A percentile compares a stretch with the other conserved stretches of the same genome.
phyloP scores from a whole-genome alignment of 805 yeast species.

The Metschnikowia sp. region DNA sequence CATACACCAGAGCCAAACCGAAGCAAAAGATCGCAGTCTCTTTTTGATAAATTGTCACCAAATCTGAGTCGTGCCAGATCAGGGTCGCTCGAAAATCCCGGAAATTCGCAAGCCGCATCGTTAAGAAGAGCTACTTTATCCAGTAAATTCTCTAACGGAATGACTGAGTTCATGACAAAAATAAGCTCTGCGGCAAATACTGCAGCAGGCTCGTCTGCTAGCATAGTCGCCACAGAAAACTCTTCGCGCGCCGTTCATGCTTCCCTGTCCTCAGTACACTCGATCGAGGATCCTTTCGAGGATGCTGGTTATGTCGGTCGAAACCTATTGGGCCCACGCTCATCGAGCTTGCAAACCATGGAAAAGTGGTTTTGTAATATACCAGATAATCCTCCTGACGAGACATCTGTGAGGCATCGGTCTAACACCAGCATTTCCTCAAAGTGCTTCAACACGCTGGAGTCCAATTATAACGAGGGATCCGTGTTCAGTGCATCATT shows the following conservation, averaged over 20 bases:
- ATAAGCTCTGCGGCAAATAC: constrained; percentile 24
- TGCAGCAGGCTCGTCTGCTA: constrained; percentile 2
- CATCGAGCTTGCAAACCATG: constrained; percentile 40
- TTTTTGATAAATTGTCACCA: constrained; percentile 34
- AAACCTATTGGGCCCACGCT: constrained; percentile 29
- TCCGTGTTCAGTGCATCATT: constrained; percentile 21
- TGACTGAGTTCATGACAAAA: constrained; percentile 41
- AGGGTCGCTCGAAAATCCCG: constrained; percentile 28
- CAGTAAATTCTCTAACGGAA: constrained; percentile 38
- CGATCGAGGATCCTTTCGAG: constrained; percentile 26
- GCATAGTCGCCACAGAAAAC: constrained; percentile 1
- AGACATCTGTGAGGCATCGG: constrained; percentile 5
- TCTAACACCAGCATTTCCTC: constrained; percentile 7
- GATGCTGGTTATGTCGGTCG: constrained; percentile 7
- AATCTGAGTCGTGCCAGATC: constrained; percentile 37
- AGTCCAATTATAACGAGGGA: constrained; percentile 19
- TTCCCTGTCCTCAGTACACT: constrained; percentile 33
- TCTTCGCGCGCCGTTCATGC: constrained; percentile 3
- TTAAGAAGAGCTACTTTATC: constrained; percentile 12
- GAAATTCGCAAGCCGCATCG: constrained; percentile 6
- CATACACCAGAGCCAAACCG: constrained; percentile 4
- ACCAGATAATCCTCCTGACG: constrained; percentile 8
- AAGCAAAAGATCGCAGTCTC: constrained; percentile 19
- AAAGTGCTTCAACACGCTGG: constrained; percentile 6
- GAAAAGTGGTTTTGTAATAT: constrained; percentile 43